Base-by-base conservation (phyloP, 495 filamentous ascomycete species). In the Penicillium desertorum region DNA sequence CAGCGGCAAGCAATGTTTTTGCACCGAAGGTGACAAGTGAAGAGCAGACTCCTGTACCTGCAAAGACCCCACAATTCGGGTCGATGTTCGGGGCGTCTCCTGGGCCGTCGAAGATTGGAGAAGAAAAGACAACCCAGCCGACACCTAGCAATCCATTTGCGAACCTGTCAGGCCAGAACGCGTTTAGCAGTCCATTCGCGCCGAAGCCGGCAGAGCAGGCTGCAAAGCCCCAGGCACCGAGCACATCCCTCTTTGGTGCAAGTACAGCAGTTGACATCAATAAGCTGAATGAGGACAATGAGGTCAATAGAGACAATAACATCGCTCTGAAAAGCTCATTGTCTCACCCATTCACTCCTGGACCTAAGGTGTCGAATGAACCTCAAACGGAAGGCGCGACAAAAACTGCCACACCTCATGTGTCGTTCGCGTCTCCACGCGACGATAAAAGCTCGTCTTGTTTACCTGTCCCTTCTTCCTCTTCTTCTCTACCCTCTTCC, bases 181-280 rank as follows among this genome's bases (percentile, higher is more conserved):
- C 58, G 3, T 50, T 51, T 14, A 45, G 44, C 20, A 54, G 41
- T 32, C 36, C 52, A 16, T 60, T 60, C 30, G 45, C 44, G 6
- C 37, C 37, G 8, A 61, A 61, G 42, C 30, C 58, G 3, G 16
- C 43, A 29, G 53, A 55, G 43, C 53, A 55, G 16, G 41, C 53
- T 30, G 36, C 23, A 29, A 47, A 25, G 12, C 9, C 30, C 32
- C 37, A 53, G 11, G 7, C 52, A 54, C 56, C 56, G 6, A 51
- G 43, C 45, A 47, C 45, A 5, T 41, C 51, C 22, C 41, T 52
- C 8, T 62, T 62, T 16, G 60, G 60, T 12, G 41, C 48, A 29
- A 54, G 11, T 17, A 5, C 25, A 5, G 39, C 51, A 17, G 12
- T 47, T 27, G n/a, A 39, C 14, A 29, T 29, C 54, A 39, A 44